Base-by-base conservation (phyloP, 305 asterid species). In the Fraxinus paxiana region DNA sequence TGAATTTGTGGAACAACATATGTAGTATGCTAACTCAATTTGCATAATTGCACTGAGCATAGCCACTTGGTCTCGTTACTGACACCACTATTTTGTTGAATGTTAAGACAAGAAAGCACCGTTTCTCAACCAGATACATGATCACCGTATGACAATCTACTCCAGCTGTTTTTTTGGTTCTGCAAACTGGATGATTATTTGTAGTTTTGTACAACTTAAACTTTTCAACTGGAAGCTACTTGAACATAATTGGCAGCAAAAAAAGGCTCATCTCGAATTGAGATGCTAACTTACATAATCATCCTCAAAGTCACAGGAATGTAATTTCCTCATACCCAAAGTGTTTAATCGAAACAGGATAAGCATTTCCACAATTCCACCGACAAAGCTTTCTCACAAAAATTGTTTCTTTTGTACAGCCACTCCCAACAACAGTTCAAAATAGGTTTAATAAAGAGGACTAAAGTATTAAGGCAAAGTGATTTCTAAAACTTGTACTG, bases 301-400 rank as follows among this genome's bases (percentile, higher is more conserved):
- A 73, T 70, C 82, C 86, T 81, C 77, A 75, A 65, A 28, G 69
- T 80, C 77, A 74, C 48, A 7, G 41, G 67, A 24, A 67, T 79
- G 76, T 24, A 71, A 59, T 43, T 54, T 78, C 22, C 59, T 17
- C 17, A 30, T 26, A 31, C 74, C 38, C 41, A 73, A 72, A 83
- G 20, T 69, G 74, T 30, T 67, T 34, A 69, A 69, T 12, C 22
- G 2, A 69, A 69, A 69, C 74, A 30, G 34, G 41, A 69, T 74
- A 75, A 77, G 81, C 69, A 24, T 69, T 59, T 17, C 33, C 34
- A 41, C 69, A 24, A 61, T 59, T 17, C 33, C 34, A 41, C 81
- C 41, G 37, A 65, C 82, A 70, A 65, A 70, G 61, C 84, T 84
- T 46, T 34, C 34, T 8, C 65, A 22, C 5, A 80, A 43, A 48